Percentiles rank a stretch among this genome's conserved stretches.
These are phyloP conservation scores for Trichophyton equinum DNA, from an alignment of 2,329 filamentous ascomycete species.

Conservation along the genomic window DNA sequence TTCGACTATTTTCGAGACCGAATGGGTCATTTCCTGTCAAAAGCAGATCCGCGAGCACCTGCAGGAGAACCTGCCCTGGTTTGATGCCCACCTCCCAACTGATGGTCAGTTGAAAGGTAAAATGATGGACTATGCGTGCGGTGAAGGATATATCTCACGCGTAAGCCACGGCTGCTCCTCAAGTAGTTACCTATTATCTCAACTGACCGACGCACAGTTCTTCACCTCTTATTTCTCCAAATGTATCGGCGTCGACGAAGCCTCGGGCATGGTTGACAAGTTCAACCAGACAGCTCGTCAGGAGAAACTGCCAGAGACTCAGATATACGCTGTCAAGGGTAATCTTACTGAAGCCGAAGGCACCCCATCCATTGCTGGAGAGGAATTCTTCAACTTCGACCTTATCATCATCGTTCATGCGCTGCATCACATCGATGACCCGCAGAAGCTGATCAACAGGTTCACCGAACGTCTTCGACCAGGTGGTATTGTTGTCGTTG, in stretches of 20 bases:
- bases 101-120: constrained; percentile 4
- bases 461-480: constrained; percentile 10
- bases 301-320: constrained; percentile 1
- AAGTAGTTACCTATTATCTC: neutral
- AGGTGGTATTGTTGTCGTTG: constrained; percentile 11
- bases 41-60: constrained; percentile 7
- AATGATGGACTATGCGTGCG: constrained; percentile 15
- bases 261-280: constrained; percentile 11
- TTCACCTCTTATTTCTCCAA: constrained; percentile 11
- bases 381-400: constrained; percentile 13
- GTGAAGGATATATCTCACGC: constrained; percentile 11
- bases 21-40: constrained; percentile 11
- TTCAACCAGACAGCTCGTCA: constrained; percentile 10
- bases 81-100: constrained; percentile 4
- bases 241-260: constrained; percentile 14
- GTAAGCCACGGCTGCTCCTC: constrained; percentile 5
- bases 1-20: constrained; percentile 6
- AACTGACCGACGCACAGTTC: constrained; percentile 3
- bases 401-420: constrained; percentile 10
- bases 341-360: constrained; percentile 6
- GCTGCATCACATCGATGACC: constrained; percentile 13
- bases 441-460: constrained; percentile 4
- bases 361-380: neutral
- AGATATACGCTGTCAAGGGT: constrained; percentile 11
- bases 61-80: constrained; percentile 12